Percentiles rank a stretch among this genome's conserved stretches.
Conservation (phyloP, 345 rosid species). For the Citrus hindsii region DNA sequence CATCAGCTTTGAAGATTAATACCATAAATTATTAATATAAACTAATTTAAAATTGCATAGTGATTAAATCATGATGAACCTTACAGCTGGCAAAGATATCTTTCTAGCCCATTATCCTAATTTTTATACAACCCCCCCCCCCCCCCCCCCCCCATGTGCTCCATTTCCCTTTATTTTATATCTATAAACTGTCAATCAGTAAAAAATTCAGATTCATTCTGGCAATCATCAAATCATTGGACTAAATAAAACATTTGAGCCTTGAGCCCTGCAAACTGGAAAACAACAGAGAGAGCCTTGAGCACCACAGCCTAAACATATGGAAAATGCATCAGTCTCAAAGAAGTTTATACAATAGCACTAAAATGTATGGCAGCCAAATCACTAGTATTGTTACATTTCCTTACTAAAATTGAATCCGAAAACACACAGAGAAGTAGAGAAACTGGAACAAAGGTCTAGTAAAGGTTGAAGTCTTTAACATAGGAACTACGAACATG, state of each 20-base stretch:
- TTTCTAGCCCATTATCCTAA: not conserved
- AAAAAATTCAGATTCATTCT: not conserved
- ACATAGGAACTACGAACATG: slow-evolving; percentile 10
- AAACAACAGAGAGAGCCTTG: not conserved
- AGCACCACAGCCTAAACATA: not conserved
- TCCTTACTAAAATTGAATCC: slow-evolving; percentile 7
- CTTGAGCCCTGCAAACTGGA: not conserved
- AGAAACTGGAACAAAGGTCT: slow-evolving; percentile 10
- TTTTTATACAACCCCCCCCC: not conserved
- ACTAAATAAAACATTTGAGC: not conserved
- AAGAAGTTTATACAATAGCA: not conserved
- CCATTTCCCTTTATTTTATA: not conserved
- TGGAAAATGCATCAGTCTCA: not conserved
- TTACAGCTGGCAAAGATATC: slow-evolving; percentile 18
- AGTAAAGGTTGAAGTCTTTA: not conserved
- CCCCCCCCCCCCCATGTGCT: slow-evolving; percentile 14
- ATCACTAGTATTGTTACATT: slow-evolving; percentile 11
- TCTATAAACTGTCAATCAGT: not conserved
- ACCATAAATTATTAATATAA: not conserved
- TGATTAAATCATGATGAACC: slow-evolving; percentile 14
- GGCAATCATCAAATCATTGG: not conserved
- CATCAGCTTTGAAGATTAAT: not conserved
- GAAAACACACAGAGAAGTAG: not conserved
- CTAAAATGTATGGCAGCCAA: not conserved
- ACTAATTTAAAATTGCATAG: not conserved